Base-by-base conservation (phyloP, 495 filamentous ascomycete species). In the Aspergillus avenaceus region DNA sequence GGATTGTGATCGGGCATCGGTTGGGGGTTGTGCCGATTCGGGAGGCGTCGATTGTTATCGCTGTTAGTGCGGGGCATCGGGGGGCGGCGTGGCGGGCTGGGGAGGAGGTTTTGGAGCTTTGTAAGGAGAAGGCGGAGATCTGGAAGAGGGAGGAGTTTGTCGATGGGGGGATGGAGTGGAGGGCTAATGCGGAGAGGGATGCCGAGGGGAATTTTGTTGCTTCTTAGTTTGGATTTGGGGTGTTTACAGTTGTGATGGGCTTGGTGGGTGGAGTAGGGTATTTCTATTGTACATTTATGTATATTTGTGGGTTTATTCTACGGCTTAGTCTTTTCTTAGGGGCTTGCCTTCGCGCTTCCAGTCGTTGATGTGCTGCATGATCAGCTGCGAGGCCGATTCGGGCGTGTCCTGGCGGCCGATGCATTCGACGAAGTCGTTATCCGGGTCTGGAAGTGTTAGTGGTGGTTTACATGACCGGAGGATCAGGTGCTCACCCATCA, bases 341-440 rank as follows among this genome's bases (percentile, higher is more conserved):
- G 68, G 66, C 61, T 71, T 76, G 16, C 70, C 66, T 50, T 77
- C 71, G 5, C 82, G 74, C 67, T 79, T 84, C 91, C 91, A 97
- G 68, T 98, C 93, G 50, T 84, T 83, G 69, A 98, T 84, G 72
- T 98, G 93, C 50, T 86, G 82, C 50, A 84, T 60, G 49, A 97
- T 96, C 40, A 96, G 74, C 69, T 82, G 86, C 37, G 91, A 88
- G 12, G 85, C 95, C 55, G 85, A 77, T 54, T 95, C 87, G 12
- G 91, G 87, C 22, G 85, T 92, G 74, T 96, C 90, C 70, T 97
- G 91, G 50, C 95, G 78, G 28, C 93, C 93, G 56, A 98, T 85
- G 21, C 90, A 95, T 74, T 98, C 93, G 21, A 98, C 91, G 65
- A 98, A 98, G 69, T 97, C 95, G 12, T 91, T 91, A 52, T 98